These are phyloP conservation scores for Curvularia verruculosa DNA, from an alignment of 2,329 filamentous ascomycete species.

Conservation along the genomic window DNA sequence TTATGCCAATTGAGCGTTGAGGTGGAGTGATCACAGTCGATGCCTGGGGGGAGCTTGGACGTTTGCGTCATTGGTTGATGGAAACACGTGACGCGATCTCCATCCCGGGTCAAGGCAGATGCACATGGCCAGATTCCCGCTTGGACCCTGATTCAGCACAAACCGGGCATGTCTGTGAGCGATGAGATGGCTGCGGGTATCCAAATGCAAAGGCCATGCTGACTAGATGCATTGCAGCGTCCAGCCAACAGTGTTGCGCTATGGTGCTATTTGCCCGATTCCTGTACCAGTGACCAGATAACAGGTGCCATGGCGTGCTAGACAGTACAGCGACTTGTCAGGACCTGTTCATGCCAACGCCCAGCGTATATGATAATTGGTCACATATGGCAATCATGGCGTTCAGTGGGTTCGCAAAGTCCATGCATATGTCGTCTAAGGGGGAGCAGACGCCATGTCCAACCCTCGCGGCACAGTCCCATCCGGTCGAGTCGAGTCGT, in stretches of 20 bases:
- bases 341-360: neutral
- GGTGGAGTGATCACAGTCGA: constrained; percentile 34
- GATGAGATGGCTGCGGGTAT: neutral
- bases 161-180: neutral
- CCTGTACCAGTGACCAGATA: neutral
- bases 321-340: neutral
- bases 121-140: constrained; percentile 1
- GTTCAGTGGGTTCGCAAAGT: neutral
- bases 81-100: constrained; percentile 17
- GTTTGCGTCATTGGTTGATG: constrained; percentile 30
- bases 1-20: constrained; percentile 24
- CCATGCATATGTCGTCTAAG: neutral
- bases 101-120: neutral
- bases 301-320: neutral
- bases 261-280: neutral
- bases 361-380: neutral
- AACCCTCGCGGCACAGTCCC: constrained; percentile 13
- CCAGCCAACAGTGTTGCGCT: neutral
- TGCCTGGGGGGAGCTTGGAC: constrained; percentile 25
- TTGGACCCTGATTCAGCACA: constrained; percentile 1
- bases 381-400: neutral
- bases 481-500: constrained; percentile 7
- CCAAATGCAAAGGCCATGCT: neutral
- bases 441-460: constrained; percentile 11
- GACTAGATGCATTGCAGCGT: neutral